Conservation (phyloP, 768 basidiomycete species). For the Brasilioporus rufonigricans region DNA sequence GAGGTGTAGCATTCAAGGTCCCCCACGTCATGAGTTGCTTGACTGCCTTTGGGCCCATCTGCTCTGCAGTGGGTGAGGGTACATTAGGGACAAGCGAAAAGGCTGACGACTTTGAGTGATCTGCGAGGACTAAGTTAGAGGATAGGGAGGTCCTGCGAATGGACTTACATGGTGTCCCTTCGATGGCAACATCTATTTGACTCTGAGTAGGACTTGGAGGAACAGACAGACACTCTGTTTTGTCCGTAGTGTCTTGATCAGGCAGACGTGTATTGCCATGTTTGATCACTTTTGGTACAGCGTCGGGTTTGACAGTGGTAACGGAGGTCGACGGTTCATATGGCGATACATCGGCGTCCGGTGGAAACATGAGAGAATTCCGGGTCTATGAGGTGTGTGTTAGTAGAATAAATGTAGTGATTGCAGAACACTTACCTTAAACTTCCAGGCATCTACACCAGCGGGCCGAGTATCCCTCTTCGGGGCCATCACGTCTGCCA, state of each 20-base stretch:
- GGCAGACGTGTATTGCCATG: conserved; percentile 80
- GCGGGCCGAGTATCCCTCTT: conserved; percentile 70
- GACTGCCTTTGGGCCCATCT: conserved; percentile 77
- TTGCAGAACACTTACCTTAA: conserved; percentile 51
- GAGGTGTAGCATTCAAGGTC: conserved; percentile 87
- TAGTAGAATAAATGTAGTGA: not conserved
- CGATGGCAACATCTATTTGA: conserved; percentile 88
- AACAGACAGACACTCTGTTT: conserved; percentile 44
- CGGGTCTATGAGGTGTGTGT: conserved; percentile 55
- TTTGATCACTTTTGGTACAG: conserved; percentile 62
- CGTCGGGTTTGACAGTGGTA: conserved; percentile 31
- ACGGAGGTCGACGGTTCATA: conserved; percentile 49
- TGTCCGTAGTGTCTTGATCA: conserved; percentile 58
- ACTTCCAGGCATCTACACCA: conserved; percentile 78
- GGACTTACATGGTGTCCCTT: conserved; percentile 82
- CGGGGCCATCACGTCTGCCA: conserved; percentile 77
- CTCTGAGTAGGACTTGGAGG: conserved; percentile 91
- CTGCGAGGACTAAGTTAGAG: conserved; percentile 37
- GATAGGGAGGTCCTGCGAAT: not conserved
- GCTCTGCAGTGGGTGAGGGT: conserved; percentile 82
- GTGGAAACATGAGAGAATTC: conserved; percentile 93
- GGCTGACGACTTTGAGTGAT: conserved; percentile 59
- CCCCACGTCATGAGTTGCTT: conserved; percentile 99
- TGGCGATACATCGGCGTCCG: conserved; percentile 85
- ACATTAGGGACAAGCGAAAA: conserved; percentile 82